phyloP scores from a whole-genome alignment of 2,329 filamentous ascomycete genomes.

The Eurotiales sp. region DNA sequence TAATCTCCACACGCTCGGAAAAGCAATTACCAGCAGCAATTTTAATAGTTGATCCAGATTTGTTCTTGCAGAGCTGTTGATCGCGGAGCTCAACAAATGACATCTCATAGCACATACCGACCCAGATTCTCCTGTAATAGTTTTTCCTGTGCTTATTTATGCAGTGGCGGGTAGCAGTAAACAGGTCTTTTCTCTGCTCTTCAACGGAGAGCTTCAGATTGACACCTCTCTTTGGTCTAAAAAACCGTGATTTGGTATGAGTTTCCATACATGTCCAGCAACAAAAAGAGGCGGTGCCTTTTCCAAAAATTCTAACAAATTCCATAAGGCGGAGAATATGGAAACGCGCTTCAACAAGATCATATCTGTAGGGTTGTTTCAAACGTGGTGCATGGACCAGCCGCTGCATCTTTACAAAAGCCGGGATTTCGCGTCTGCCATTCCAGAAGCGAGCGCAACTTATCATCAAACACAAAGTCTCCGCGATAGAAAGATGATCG shows the following conservation, averaged over 20 bases:
- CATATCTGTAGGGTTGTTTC: slow-evolving; percentile 2
- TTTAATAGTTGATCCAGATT: neutral
- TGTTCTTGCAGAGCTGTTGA: slow-evolving; percentile 1
- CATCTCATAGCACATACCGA: slow-evolving; percentile 4
- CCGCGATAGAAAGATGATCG: neutral
- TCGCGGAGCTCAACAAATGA: slow-evolving; percentile 3
- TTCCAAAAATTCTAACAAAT: neutral
- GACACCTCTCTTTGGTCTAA: neutral
- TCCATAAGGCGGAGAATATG: slow-evolving; percentile 10
- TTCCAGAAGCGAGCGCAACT: slow-evolving; percentile 5
- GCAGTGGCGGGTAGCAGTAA: neutral
- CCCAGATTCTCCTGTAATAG: slow-evolving; percentile 2
- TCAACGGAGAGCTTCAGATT: slow-evolving; percentile 10
- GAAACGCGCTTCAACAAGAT: slow-evolving; percentile 4
- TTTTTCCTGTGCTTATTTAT: slow-evolving; percentile 3
- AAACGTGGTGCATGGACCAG: neutral
- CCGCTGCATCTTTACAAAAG: slow-evolving; percentile 1
- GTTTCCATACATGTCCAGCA: slow-evolving; percentile 9
- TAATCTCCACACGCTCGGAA: slow-evolving; percentile 13
- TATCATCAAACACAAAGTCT: slow-evolving; percentile 11
- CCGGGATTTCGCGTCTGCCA: slow-evolving; percentile 8
- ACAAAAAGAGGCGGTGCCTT: neutral
- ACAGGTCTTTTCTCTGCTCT: slow-evolving; percentile 1
- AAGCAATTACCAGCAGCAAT: slow-evolving; percentile 14
- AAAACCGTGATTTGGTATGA: neutral